Conservation (phyloP, 2,329 filamentous ascomycete genomes). For the Aureobasidium namibiae region DNA sequence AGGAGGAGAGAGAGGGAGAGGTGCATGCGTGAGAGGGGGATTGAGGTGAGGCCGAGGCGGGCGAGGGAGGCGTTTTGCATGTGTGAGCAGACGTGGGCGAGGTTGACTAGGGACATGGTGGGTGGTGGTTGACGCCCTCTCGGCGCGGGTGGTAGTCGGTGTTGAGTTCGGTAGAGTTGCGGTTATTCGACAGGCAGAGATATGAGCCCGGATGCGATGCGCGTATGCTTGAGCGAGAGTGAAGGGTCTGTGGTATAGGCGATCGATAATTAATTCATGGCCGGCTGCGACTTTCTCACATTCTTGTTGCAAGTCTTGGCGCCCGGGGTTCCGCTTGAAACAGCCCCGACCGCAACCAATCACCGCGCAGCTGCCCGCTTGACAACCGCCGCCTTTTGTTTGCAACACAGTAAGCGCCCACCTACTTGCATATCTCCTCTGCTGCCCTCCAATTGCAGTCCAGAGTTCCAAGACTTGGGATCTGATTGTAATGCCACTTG, state of each 20-base stretch:
- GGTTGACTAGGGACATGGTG: constrained; percentile 63
- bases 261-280: not conserved
- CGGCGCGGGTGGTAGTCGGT: not conserved
- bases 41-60: constrained; percentile 75
- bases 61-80: constrained; percentile 81
- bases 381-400: not conserved
- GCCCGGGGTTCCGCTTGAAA: not conserved
- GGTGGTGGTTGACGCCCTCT: constrained; percentile 9
- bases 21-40: constrained; percentile 74
- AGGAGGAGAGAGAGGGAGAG: constrained; percentile 66
- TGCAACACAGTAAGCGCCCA: constrained; percentile 9
- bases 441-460: not conserved
- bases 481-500: not conserved
- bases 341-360: not conserved
- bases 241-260: not conserved
- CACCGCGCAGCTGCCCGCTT: not conserved
- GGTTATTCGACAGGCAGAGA: not conserved
- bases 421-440: not conserved
- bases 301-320: constrained; percentile 1
- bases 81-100: constrained; percentile 79
- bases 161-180: not conserved
- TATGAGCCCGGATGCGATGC: not conserved
- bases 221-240: not conserved
- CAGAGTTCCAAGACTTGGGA: not conserved
- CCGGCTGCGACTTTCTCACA: not conserved